These are phyloP conservation scores for Bonia amplexicaulis DNA, from an alignment of 176 grass and related monocot genomes.

Conservation along the genomic window DNA sequence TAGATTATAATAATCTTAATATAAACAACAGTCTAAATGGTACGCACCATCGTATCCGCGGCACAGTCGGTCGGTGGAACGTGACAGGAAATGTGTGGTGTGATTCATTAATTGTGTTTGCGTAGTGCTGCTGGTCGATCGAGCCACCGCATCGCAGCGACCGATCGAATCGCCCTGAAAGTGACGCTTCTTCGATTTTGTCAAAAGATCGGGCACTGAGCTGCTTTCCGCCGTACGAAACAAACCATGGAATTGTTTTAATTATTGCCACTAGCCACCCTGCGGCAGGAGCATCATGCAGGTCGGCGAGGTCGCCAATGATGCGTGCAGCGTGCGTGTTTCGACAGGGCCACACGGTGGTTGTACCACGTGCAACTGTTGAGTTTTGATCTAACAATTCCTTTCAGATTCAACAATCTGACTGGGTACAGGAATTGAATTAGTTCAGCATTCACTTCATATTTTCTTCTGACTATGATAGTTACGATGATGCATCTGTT, in stretches of 20 bases:
- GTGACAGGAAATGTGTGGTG: neutral
- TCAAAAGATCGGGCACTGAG: neutral
- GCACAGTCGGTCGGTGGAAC: neutral
- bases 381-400: neutral
- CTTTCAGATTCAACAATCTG: too few species aligned
- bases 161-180: neutral
- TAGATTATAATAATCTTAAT: too few species aligned
- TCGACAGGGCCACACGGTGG: too few species aligned
- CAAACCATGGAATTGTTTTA: neutral
- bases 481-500: too few species aligned
- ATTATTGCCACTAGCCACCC: neutral
- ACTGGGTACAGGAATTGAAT: too few species aligned
- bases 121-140: neutral
- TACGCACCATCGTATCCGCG: too few species aligned
- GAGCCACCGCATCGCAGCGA: constrained; percentile 1
- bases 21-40: too few species aligned
- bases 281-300: neutral
- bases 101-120: too few species aligned
- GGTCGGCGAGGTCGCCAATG: neutral
- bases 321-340: neutral
- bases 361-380: neutral
- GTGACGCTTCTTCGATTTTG: neutral
- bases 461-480: too few species aligned
- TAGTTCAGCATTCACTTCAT: too few species aligned
- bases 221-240: neutral